Conservation (phyloP, 805 yeast species). For the Spathaspora hagerdaliae region DNA sequence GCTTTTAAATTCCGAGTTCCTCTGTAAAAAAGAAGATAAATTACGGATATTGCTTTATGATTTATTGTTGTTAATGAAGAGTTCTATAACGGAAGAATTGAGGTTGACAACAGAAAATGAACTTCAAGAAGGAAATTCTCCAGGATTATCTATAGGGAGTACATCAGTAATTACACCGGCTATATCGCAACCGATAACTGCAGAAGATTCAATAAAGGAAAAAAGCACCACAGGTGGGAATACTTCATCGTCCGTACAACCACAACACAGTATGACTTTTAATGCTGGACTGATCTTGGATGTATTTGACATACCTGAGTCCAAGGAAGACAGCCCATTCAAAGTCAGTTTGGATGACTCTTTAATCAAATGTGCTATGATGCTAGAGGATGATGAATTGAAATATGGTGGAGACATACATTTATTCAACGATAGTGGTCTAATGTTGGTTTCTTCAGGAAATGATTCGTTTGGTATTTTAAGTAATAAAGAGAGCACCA, state of each 20-base stretch:
- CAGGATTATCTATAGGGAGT: background rate
- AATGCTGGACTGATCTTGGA: background rate
- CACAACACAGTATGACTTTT: background rate
- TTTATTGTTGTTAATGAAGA: constrained; percentile 51
- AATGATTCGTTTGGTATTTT: constrained; percentile 11
- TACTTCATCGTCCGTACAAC: background rate
- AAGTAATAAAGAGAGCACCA: background rate
- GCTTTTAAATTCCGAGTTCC: constrained; percentile 41
- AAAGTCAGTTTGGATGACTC: constrained; percentile 11
- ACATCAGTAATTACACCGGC: background rate
- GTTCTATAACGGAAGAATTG: constrained; percentile 22
- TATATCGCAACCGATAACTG: background rate
- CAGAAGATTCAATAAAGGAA: background rate
- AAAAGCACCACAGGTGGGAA: background rate
- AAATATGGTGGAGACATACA: constrained; percentile 28
- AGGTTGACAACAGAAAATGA: constrained; percentile 5
- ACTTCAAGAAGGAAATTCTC: constrained; percentile 5
- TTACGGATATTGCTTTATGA: constrained; percentile 57
- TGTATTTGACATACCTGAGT: constrained; percentile 31
- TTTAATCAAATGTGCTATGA: constrained; percentile 16
- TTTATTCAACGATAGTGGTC: constrained; percentile 22
- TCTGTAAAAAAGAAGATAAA: constrained; percentile 37
- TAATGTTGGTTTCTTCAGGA: constrained; percentile 17
- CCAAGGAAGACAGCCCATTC: constrained; percentile 18
- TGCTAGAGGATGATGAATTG: constrained; percentile 31